Evolutionary conservation across 768 basidiomycete species (phyloP), one percentile per base, ranked within the genome.

Genomic region (Pleurotus tuber-regium): DNA sequence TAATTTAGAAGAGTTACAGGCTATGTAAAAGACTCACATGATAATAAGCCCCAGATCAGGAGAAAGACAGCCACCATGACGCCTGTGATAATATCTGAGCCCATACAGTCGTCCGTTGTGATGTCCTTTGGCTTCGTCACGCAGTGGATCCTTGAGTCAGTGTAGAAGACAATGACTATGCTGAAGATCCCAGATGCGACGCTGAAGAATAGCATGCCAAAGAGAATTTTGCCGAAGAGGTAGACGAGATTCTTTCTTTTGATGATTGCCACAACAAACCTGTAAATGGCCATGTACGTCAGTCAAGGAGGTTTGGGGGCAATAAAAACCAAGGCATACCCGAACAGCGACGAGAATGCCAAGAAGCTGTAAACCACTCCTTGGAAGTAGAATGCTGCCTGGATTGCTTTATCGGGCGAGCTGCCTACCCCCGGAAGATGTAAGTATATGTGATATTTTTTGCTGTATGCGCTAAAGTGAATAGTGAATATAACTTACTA

Each of bases 21-120:
- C n/a, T n/a, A n/a, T n/a, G n/a, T n/a, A n/a, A n/a, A n/a, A 4
- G 8, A 75, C 80, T 47, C 54, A 83, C 82, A 82, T 38, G 83
- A 70, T 57, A 78, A 70, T 50, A 83, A 54, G 43, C 81, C 59
- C 80, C 82, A 83, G 50, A 75, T 70, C 16, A 82, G 21, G 33
- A 77, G 65, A 57, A 78, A 79, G 46, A 77, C 52, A 19, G 66
- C 72, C 33, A 82, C 66, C 44, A 72, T 59, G 11, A 78, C 49
- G 38, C 68, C 70, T 53, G 78, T 76, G 58, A 71, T 61, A 35
- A 77, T 55, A 14, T 68, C 68, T 54, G 77, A 66, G 11, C 70
- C 72, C 7, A 62, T 70, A 29, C 62, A 43, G 2, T 59, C 54
- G 53, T 66, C 62, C 24, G 44, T 54, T 3, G 64, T 60, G 7